Conservation (phyloP, 176 grass and related monocot species). For the Zea luxurians region DNA sequence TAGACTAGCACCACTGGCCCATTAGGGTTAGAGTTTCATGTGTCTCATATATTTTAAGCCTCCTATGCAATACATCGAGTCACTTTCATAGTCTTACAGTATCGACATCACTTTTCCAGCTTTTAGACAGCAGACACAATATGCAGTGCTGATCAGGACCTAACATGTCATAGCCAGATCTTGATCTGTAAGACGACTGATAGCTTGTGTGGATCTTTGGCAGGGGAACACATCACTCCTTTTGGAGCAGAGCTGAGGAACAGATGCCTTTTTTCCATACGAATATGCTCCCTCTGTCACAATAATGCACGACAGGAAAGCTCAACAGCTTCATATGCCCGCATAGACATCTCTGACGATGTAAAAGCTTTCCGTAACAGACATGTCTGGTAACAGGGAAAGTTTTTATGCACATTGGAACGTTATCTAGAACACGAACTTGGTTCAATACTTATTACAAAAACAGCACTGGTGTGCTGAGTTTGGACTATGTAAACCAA, state of each 20-base stretch:
- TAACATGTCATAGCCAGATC: neutral
- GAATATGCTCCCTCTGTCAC: neutral
- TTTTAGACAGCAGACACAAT: neutral
- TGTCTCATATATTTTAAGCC: too few relatives aligned
- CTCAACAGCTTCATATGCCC: neutral
- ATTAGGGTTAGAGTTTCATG: too few relatives aligned
- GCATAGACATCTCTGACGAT: neutral
- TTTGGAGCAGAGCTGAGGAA: neutral
- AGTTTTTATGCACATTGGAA: slow-evolving; percentile 30
- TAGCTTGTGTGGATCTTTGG: neutral
- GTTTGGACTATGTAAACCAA: slow-evolving; percentile 6
- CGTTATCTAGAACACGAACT: slow-evolving; percentile 20
- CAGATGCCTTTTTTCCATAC: neutral
- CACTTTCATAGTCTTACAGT: too few relatives aligned
- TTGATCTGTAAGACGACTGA: neutral
- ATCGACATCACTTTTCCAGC: neutral
- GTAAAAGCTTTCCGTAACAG: neutral
- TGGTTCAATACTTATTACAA: slow-evolving; percentile 36
- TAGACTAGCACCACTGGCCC: too few relatives aligned
- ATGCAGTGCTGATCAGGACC: neutral
- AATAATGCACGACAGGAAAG: neutral
- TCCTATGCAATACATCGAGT: too few relatives aligned
- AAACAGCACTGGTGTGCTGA: neutral
- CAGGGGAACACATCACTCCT: neutral
- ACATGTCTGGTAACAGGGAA: neutral